Base-by-base conservation (phyloP, 495 filamentous ascomycete species). In the Penicillium mononematosum region DNA sequence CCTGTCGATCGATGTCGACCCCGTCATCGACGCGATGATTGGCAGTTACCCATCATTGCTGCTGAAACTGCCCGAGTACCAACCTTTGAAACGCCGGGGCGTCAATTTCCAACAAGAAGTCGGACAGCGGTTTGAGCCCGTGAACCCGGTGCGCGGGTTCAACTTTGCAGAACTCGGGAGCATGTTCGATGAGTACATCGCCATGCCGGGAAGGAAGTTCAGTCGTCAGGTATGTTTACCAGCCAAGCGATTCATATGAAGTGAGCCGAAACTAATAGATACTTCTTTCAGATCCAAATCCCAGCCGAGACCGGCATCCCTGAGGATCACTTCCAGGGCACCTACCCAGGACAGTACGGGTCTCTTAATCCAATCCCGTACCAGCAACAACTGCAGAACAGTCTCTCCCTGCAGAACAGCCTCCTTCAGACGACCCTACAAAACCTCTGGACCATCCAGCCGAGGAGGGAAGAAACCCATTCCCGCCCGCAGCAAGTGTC, bases 141-240 rank as follows among this genome's bases (percentile, higher is more conserved):
- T 62, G 12, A 61, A 59, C 5, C 53, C 60, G 6, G 45, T 16
- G 2, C 66, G 59, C 9, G 70, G 74, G 7, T 78, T 75, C 60
- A 78, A 78, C 44, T 78, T 77, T 58, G 74, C 73, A 0, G 60
- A 55, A 0, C 25, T 78, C 36, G 66, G 66, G 44, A 73, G 69
- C 50, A 61, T 62, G 16, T 72, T 78, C 29, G 75, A 77, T 45
- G 72, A 75, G 25, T 78, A 77, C 55, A 71, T 76, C 16, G 62
- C 71, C 16, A 72, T 78, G 72, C 70, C 74, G 3, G 74, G 75
- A 8, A 63, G 73, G 48, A 72, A 66, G 42, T 69, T 60, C 50
- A 55, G 67, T 1, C 62, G 66, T 22, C 63, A 58, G 59, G 68
- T 74, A 65, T 54, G 68, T 63, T 25, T 1, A 20, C 20, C 4